A percentile compares a stretch with the other conserved stretches of the same genome.
Conservation (phyloP, 257 asterid species). For the Solanum habrochaites region DNA sequence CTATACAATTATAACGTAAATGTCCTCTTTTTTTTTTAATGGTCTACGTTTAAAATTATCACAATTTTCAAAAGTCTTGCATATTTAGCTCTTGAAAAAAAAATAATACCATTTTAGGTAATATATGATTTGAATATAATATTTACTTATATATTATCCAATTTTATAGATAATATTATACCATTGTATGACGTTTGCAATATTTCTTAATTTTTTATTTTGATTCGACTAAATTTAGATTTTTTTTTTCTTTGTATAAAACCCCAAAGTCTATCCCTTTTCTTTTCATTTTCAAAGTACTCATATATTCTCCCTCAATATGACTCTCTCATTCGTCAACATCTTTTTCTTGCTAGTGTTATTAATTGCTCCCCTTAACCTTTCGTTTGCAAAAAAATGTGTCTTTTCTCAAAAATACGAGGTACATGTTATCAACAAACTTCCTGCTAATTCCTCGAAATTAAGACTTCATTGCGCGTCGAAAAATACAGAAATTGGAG, state of each 20-base stretch:
- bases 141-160: too few species aligned
- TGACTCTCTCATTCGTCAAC: background rate
- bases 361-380: background rate
- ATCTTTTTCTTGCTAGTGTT: background rate
- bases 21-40: background rate
- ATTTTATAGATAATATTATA: background rate
- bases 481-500: background rate
- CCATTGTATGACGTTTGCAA: rapidly evolving
- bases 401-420: background rate
- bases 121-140: too few species aligned
- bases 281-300: background rate
- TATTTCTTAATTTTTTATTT: background rate
- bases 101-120: background rate
- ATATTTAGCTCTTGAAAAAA: background rate
- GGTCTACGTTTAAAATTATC: too few species aligned
- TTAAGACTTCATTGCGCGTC: background rate
- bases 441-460: background rate
- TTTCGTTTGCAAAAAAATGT: background rate
- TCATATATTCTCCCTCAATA: background rate
- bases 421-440: background rate
- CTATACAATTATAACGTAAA: background rate
- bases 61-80: too few species aligned
- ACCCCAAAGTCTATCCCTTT: background rate
- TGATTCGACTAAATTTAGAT: background rate
- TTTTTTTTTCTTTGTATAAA: background rate